Evolutionary conservation across 192 early-diverging fungal species (phyloP).

Genomic region (Backusella parvicylindrica): DNA sequence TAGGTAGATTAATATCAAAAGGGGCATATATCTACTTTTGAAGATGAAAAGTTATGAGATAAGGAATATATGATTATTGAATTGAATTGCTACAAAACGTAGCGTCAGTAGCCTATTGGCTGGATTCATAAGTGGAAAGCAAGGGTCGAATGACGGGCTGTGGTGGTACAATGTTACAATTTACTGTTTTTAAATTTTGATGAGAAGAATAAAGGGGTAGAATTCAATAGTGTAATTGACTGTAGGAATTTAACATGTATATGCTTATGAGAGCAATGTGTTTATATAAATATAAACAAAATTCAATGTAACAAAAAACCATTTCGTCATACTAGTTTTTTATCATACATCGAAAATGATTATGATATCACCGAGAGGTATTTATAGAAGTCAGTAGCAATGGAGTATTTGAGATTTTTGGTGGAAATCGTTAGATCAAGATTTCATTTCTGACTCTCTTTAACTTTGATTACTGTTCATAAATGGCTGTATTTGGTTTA

Average conservation of each 20-base stretch:
- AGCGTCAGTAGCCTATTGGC: neutral
- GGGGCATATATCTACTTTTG: constrained; percentile 3
- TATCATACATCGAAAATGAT: neutral
- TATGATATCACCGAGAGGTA: neutral
- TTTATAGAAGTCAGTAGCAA: neutral
- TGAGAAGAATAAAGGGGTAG: neutral
- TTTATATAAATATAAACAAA: neutral
- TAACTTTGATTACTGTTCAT: neutral
- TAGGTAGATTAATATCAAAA: neutral
- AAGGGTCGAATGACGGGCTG: neutral
- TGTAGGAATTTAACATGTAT: neutral
- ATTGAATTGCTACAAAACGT: neutral
- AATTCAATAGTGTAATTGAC: neutral
- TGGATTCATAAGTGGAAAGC: neutral
- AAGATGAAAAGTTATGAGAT: neutral
- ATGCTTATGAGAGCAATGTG: neutral
- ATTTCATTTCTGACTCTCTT: neutral
- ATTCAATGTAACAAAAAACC: neutral
- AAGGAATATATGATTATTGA: neutral
- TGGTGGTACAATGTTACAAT: neutral
- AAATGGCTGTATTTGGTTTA: neutral
- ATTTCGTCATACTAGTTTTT: neutral
- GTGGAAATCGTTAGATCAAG: neutral
- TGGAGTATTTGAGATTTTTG: neutral
- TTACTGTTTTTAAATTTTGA: neutral